These are phyloP conservation scores for Nemophila menziesii DNA, from an alignment of 257 asterid species.

Conservation along the genomic window DNA sequence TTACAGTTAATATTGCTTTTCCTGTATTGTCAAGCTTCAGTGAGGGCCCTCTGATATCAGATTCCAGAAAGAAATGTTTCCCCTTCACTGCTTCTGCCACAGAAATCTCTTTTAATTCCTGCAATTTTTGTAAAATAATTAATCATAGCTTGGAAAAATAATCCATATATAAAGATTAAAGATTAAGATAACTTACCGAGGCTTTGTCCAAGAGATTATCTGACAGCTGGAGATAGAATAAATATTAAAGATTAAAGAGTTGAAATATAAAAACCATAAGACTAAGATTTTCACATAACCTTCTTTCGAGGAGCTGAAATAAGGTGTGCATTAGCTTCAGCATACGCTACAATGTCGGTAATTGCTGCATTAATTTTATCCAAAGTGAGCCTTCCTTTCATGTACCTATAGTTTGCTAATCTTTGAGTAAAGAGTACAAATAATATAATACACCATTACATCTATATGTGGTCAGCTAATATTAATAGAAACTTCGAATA, in stretches of 20 bases:
- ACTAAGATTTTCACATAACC: conserved; percentile 22
- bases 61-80: conserved; percentile 72
- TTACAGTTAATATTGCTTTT: conserved; percentile 75
- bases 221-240: conserved; percentile 48
- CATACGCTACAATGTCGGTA: conserved; percentile 70
- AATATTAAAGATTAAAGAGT: background rate
- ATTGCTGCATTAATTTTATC: conserved; percentile 90
- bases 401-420: conserved; percentile 48
- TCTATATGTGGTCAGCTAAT: background rate
- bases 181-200: conserved; percentile 39
- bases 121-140: conserved; percentile 15
- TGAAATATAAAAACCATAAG: background rate
- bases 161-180: background rate
- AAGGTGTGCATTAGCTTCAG: conserved; percentile 86
- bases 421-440: conserved; percentile 2
- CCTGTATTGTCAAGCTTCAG: conserved; percentile 89
- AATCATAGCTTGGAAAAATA: background rate
- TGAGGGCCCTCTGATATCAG: conserved; percentile 83
- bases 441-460: background rate
- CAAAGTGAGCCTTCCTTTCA: conserved; percentile 88
- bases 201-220: conserved; percentile 76
- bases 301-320: conserved; percentile 72
- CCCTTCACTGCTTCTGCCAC: conserved; percentile 60
- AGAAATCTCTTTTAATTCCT: conserved; percentile 71
- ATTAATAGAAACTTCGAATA: background rate